phyloP scores from a whole-genome alignment of 2,329 filamentous ascomycete species.

The Penicillium polonicum region DNA sequence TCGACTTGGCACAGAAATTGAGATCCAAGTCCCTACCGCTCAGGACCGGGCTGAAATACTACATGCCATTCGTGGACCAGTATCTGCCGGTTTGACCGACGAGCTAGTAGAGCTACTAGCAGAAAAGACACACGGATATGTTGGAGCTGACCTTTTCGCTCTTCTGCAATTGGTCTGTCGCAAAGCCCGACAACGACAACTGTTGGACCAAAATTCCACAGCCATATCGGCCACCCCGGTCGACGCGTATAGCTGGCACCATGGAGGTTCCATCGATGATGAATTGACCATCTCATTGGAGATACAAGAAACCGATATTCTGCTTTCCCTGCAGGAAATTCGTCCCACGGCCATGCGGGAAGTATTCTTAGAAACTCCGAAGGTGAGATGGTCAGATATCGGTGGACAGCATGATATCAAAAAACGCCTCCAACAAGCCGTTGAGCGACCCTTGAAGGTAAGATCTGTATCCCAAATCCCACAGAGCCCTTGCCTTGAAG shows the following conservation, averaged over 20 bases:
- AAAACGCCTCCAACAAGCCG: constrained; percentile 59
- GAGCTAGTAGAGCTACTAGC: constrained; percentile 61
- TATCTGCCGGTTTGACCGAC: constrained; percentile 52
- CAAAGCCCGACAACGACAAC: constrained; percentile 38
- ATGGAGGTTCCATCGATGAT: constrained; percentile 5
- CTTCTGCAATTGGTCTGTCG: constrained; percentile 58
- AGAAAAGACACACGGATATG: constrained; percentile 82
- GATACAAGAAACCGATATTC: constrained; percentile 38
- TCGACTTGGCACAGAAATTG: constrained; percentile 67
- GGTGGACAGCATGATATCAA: constrained; percentile 81
- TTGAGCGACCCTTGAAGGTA: constrained; percentile 59
- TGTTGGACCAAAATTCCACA: constrained; percentile 13
- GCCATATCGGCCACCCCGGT: not conserved
- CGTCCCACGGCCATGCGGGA: constrained; percentile 84
- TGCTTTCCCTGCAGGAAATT: constrained; percentile 63
- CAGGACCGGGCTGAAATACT: constrained; percentile 72
- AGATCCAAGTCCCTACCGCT: constrained; percentile 74
- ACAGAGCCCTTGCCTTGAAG: not conserved
- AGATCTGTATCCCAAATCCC: not conserved
- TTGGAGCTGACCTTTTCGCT: constrained; percentile 70
- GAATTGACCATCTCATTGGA: constrained; percentile 26
- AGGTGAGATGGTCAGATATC: constrained; percentile 82
- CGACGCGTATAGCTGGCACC: not conserved
- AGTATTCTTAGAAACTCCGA: constrained; percentile 83
- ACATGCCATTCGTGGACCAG: constrained; percentile 52